Base-by-base conservation (phyloP, 2,329 filamentous ascomycete species). In the Pestalotiopsis sp. region DNA sequence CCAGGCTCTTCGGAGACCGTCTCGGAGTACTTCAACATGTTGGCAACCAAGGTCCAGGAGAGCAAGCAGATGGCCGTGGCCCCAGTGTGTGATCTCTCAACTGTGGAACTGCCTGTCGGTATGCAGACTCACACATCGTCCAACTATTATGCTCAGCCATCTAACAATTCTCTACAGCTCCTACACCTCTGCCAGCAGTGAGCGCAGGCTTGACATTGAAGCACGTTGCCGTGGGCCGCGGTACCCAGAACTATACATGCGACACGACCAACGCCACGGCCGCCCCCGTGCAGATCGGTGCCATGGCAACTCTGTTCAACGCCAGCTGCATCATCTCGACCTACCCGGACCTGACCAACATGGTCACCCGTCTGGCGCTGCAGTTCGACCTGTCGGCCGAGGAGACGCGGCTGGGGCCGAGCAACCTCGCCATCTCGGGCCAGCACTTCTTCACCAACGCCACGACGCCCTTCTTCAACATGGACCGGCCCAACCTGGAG, bases 181-280 rank as follows among this genome's bases (percentile, higher is more conserved):
- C 89, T 60, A 84, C 84, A 6, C 82, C 87, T 17, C 86, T 97
- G 6, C 90, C 92, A 14, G 71, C 84, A 7, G 89, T 90, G 14
- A 82, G 88, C 0, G 73, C 83, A 6, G 92, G 91, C 68, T 83
- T 93, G 38, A 83, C 77, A 3, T 85, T 97, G 64, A 87, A 89
- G 77, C 93, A 97, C 80, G 92, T 98, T 67, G 93, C 92, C 77
- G 85, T 98, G 71, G 95, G 95, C 75, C 91, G 93, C 59, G 95
- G 95, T 70, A 96, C 93, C 7, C 91, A 98, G 83, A 98, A 98
- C 86, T 98, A 98, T 85, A 97, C 93, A 65, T 98, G 95, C 85
- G 84, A 88, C 69, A 82, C 86, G 66, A 81, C 81, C 71, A 87
- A 92, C 73, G 77, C 87, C 1, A 87, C 87, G 3, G 87, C 89